Evolutionary conservation across 1,139 yeast genomes (phyloP).

Genomic region (Suzukiozyma palmioleophila): DNA sequence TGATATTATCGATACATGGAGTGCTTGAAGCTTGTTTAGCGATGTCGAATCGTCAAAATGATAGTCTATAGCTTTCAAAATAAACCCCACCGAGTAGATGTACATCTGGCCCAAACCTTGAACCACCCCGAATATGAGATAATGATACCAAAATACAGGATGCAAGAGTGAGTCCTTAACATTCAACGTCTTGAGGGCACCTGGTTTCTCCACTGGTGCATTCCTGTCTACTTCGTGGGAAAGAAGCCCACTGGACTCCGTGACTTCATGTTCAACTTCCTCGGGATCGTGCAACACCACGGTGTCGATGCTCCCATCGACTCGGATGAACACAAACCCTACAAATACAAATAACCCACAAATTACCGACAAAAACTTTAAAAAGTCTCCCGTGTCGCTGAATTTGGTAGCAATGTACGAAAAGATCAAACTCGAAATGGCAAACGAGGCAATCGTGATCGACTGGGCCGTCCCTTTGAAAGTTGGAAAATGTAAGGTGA

Average conservation of each 20-base stretch:
- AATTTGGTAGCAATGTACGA: conserved; percentile 20
- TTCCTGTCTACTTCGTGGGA: conserved; percentile 1
- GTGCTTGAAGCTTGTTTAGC: conserved; percentile 50
- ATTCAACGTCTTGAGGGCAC: conserved; percentile 12
- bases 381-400: conserved; percentile 21
- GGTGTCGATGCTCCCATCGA: conserved; percentile 24
- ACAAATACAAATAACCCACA: conserved; percentile 23
- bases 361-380: conserved; percentile 19
- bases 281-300: conserved; percentile 4
- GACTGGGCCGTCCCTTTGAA: conserved; percentile 33
- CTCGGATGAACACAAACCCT: conserved; percentile 28
- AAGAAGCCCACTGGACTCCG: conserved; percentile 7
- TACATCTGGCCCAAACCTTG: conserved; percentile 79
- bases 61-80: conserved; percentile 49
- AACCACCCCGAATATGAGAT: conserved; percentile 52
- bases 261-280: conserved; percentile 11
- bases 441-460: conserved; percentile 35
- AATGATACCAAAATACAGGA: conserved; percentile 44
- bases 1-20: conserved; percentile 71
- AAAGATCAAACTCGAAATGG: conserved; percentile 29
- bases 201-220: conserved; percentile 7
- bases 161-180: conserved; percentile 18
- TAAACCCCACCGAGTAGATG: conserved; percentile 69
- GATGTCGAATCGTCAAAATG: conserved; percentile 17
- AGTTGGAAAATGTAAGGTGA: conserved; percentile 28